These are phyloP conservation scores for Paulinella micropora DNA, from an alignment of 78 protist genomes.

Conservation along the genomic window DNA sequence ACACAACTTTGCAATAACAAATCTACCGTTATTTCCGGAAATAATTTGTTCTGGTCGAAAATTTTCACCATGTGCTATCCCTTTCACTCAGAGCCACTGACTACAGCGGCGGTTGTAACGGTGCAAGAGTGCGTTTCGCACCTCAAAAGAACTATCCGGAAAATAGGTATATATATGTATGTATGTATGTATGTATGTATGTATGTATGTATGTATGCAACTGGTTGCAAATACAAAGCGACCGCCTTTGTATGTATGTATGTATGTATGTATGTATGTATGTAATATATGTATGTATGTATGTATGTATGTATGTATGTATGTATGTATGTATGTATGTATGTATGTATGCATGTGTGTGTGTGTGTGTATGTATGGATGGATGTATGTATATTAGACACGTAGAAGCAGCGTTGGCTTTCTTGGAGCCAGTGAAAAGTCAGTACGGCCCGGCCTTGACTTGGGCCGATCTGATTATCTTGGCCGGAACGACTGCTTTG, in stretches of 20 bases:
- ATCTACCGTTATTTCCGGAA: too few relatives aligned
- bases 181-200: neutral
- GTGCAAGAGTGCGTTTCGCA: conserved; percentile 31
- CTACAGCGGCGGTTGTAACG: conserved; percentile 33
- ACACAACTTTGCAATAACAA: too few relatives aligned
- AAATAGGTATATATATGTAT: neutral
- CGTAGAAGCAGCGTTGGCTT: neutral
- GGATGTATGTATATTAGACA: neutral
- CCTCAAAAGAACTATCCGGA: conserved; percentile 10
- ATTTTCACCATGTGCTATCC: too few relatives aligned
- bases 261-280: neutral
- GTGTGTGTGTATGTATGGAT: neutral
- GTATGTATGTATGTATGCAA: neutral
- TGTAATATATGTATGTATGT: neutral
- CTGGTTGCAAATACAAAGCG: neutral
- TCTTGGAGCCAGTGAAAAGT: neutral
- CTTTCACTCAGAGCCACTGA: too few relatives aligned
- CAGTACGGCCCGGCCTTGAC: neutral
- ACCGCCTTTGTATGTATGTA: neutral
- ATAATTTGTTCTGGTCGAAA: too few relatives aligned
- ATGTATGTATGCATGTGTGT: neutral
- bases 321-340: neutral
- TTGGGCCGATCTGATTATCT: conserved; percentile 8
- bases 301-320: neutral
- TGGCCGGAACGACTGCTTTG: too few relatives aligned